phyloP scores from a whole-genome alignment of 2,329 filamentous ascomycete species.

The Aspergillus sp. region DNA sequence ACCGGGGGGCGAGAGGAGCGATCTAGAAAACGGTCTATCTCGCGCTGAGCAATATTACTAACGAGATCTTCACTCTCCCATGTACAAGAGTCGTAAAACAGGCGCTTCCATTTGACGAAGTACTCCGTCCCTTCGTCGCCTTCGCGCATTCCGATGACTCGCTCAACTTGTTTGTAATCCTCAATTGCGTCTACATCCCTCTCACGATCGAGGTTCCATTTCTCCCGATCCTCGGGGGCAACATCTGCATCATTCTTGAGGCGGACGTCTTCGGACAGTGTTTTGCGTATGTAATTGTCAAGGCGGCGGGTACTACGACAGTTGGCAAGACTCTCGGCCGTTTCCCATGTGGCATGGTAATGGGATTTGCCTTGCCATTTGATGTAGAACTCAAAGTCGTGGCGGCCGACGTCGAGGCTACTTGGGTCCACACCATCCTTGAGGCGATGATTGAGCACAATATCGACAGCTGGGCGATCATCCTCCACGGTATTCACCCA shows the following conservation, averaged over 20 bases:
- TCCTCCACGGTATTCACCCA: slow-evolving; percentile 71
- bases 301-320: slow-evolving; percentile 83
- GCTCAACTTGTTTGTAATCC: slow-evolving; percentile 89
- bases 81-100: slow-evolving; percentile 91
- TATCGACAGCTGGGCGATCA: slow-evolving; percentile 82
- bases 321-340: slow-evolving; percentile 70
- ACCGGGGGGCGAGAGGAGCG: slow-evolving; percentile 77
- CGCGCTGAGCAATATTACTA: slow-evolving; percentile 75
- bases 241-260: slow-evolving; percentile 73
- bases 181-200: slow-evolving; percentile 83
- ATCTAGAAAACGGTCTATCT: slow-evolving; percentile 89
- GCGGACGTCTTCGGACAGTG: slow-evolving; percentile 76
- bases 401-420: slow-evolving; percentile 39
- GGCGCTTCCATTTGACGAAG: slow-evolving; percentile 93
- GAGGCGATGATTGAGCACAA: slow-evolving; percentile 82
- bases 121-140: slow-evolving; percentile 84
- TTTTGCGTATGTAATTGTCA: slow-evolving; percentile 91
- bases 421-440: slow-evolving; percentile 63
- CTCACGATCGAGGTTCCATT: slow-evolving; percentile 94
- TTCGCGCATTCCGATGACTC: slow-evolving; percentile 81
- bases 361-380: slow-evolving; percentile 98
- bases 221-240: slow-evolving; percentile 82
- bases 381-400: slow-evolving; percentile 87
- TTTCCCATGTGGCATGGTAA: slow-evolving; percentile 94
- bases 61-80: slow-evolving; percentile 83